Conservation (phyloP, 805 yeast species). For the Zygoascus tannicola region DNA sequence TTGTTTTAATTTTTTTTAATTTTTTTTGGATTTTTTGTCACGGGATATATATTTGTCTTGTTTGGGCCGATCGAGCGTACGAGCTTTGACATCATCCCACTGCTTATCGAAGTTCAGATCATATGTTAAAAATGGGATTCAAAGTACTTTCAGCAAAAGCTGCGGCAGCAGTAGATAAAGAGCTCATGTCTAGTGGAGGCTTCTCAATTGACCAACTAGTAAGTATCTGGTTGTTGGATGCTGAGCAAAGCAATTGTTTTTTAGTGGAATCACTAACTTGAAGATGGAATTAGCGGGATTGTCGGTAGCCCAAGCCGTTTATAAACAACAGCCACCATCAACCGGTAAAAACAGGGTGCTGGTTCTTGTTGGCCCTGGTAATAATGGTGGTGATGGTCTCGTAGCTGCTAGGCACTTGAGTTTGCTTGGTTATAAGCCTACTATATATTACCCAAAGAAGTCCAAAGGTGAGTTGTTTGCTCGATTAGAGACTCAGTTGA, state of each 20-base stretch:
- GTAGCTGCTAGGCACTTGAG: conserved; percentile 90
- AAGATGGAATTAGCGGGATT: conserved; percentile 94
- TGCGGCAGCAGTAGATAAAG: conserved; percentile 75
- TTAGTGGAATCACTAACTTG: conserved; percentile 25
- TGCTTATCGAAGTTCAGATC: no score
- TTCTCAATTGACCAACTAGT: conserved; percentile 72
- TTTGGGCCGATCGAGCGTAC: no score
- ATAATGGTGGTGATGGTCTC: conserved; percentile 90
- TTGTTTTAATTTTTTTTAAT: no score
- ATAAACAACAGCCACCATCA: conserved; percentile 52
- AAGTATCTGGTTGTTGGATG: conserved; percentile 12
- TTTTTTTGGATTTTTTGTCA: no score
- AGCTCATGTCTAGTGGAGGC: conserved; percentile 77
- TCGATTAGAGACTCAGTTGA: conserved; percentile 57
- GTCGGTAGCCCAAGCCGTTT: conserved; percentile 83
- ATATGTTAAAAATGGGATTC: conserved; percentile 1
- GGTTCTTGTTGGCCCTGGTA: conserved; percentile 89
- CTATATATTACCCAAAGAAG: conserved; percentile 69
- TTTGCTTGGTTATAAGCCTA: conserved; percentile 69
- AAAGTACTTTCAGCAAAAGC: conserved; percentile 20
- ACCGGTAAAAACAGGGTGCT: conserved; percentile 39
- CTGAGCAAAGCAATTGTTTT: no score
- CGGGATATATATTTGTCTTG: no score
- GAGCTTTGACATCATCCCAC: no score
- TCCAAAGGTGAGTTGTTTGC: conserved; percentile 48